A percentile compares a stretch with the other conserved stretches of the same genome.
Evolutionary conservation across 2,329 filamentous ascomycete species (phyloP).

Genomic region (Penicillium sp.): DNA sequence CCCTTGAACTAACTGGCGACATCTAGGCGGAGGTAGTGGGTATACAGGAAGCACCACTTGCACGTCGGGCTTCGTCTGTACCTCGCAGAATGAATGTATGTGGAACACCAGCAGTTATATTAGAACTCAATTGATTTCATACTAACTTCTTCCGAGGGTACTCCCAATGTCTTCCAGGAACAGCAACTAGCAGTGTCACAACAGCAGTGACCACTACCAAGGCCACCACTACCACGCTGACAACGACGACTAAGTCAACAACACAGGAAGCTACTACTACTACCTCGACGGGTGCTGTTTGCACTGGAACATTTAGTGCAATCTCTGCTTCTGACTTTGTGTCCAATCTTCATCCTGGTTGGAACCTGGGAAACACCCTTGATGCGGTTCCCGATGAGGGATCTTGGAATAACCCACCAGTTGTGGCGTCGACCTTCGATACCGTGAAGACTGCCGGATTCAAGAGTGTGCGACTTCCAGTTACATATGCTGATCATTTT

Average conservation of each 20-base stretch:
- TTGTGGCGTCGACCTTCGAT: slow-evolving; percentile 51
- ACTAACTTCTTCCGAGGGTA: slow-evolving; percentile 8
- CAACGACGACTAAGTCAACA: slow-evolving; percentile 12
- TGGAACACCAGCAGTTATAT: background rate
- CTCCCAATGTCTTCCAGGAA: slow-evolving; percentile 18
- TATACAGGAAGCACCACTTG: slow-evolving; percentile 16
- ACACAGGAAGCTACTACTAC: background rate
- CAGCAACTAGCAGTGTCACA: slow-evolving; percentile 5
- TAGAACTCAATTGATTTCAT: too few species aligned
- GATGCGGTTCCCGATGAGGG: slow-evolving; percentile 57
- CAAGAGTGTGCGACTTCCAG: slow-evolving; percentile 58
- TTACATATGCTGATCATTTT: slow-evolving; percentile 61
- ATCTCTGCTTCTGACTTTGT: slow-evolving; percentile 51
- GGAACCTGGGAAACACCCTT: slow-evolving; percentile 62
- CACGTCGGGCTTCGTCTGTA: slow-evolving; percentile 12
- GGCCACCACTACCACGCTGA: slow-evolving; percentile 7
- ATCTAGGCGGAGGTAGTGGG: slow-evolving; percentile 14
- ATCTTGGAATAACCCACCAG: slow-evolving; percentile 58
- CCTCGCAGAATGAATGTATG: slow-evolving; percentile 18
- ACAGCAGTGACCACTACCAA: slow-evolving; percentile 7
- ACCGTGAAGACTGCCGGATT: slow-evolving; percentile 55
- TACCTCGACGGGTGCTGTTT: slow-evolving; percentile 22
- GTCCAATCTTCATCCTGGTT: slow-evolving; percentile 53
- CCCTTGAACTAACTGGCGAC: background rate
- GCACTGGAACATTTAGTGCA: slow-evolving; percentile 44